Percentiles rank a stretch among this genome's conserved stretches.
These are phyloP conservation scores for Cymbidium sinense DNA, from an alignment of 106 monocot species.

Conservation along the genomic window DNA sequence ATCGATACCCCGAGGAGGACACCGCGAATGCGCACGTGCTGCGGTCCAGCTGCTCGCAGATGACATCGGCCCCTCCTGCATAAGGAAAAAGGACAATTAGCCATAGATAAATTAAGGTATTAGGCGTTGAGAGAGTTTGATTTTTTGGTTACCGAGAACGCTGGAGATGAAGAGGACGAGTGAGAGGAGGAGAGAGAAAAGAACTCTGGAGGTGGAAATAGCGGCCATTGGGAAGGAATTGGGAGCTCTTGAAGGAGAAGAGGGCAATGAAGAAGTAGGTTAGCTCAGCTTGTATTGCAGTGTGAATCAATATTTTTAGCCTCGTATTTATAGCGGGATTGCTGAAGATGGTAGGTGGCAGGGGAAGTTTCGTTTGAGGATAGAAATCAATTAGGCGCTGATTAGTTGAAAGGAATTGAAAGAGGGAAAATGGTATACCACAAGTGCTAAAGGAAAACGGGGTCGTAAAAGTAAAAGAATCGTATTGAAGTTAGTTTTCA, in stretches of 20 bases:
- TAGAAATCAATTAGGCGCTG: too few species aligned
- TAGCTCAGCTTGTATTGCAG: not conserved
- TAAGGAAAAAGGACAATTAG: not conserved
- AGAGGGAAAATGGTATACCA: too few species aligned
- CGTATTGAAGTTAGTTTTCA: too few species aligned
- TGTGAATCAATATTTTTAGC: too few species aligned
- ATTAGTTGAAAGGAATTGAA: too few species aligned
- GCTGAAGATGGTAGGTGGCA: too few species aligned
- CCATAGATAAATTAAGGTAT: not conserved
- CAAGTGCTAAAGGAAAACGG: too few species aligned
- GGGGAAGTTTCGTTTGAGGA: too few species aligned
- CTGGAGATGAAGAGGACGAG: not conserved
- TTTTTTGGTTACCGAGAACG: not conserved
- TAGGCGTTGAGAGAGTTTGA: not conserved
- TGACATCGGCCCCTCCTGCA: conserved; percentile 7
- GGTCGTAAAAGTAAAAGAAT: too few species aligned
- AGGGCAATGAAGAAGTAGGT: not conserved
- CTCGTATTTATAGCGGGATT: too few species aligned
- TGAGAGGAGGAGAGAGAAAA: not conserved
- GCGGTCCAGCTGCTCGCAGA: conserved; percentile 21
- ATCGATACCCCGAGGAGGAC: conserved; percentile 31
- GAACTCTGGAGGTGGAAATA: not conserved
- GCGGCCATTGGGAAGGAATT: not conserved
- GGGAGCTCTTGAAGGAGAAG: too few species aligned
- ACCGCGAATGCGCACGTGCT: conserved; percentile 32